Base-by-base conservation (phyloP, 106 monocot genomes). In the Narthecium ossifragum region DNA sequence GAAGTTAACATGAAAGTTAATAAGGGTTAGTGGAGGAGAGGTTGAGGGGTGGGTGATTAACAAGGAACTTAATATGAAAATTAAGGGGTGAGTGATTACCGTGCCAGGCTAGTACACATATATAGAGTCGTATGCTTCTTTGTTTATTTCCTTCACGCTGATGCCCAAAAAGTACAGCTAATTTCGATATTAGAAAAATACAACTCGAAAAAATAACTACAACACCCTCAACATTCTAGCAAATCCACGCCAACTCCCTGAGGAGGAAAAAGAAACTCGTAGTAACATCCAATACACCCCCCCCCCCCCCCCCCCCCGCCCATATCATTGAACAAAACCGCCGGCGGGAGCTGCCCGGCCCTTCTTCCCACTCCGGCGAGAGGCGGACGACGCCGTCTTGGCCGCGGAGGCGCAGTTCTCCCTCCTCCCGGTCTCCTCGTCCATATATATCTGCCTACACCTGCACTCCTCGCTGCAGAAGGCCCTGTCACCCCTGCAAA, bases 401-500 rank as follows among this genome's bases (percentile, higher is more conserved):
- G 26, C 31, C 12, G 47, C 30, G 53, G 8, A 22, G 22, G 52
- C 39, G 51, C 70, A 53, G 59, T 63, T 28, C 49, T 65, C 57
- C 34, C 34, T 63, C 57, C 22, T 2, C 33, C 7, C 18, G 51
- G 24, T 56, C 61, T 74, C 55, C 67, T 74, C 74, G 61, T 74
- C 74, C 67, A 74, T 67, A 36, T 14, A 53, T 33, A 74, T 74
- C 41, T 74, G 74, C 51, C 27, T 53, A 55, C 66, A 56, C 40
- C 74, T 41, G 67, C 74, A 74, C 53, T 74, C 74, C 61, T 47
- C 67, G 61, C 74, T 74, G 55, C 74, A 74, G 61, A 74, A 74
- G 23, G 60, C 74, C 22, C 61, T 29, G 23, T 74, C 74, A 7
- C 74, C 74, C 36, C 74, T 74, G 67, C 60, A 46, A 1, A 22